Conservation (phyloP, 2,329 filamentous ascomycete genomes). For the Teratosphaeria pseudoeucalypti region DNA sequence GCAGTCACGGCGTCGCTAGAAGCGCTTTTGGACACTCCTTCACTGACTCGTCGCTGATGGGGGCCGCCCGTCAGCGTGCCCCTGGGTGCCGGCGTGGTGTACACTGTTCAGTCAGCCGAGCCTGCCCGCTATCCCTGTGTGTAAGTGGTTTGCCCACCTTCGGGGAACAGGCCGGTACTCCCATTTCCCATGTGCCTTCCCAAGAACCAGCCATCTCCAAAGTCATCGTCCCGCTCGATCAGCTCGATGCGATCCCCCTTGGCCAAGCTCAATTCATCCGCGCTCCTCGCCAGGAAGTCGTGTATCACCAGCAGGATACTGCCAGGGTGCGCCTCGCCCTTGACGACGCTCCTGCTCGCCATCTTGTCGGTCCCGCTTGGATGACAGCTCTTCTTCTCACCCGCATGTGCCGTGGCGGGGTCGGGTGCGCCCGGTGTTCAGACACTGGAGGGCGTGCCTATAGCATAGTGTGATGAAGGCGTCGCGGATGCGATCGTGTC, state of each 20-base stretch:
- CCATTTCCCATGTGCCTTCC: slow-evolving; percentile 63
- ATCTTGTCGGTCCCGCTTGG: slow-evolving; percentile 7
- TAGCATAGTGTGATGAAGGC: background rate
- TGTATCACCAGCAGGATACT: slow-evolving; percentile 58
- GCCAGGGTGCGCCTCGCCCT: slow-evolving; percentile 20
- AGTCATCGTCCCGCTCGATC: slow-evolving; percentile 77
- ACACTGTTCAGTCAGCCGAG: slow-evolving; percentile 22
- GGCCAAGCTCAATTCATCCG: slow-evolving; percentile 79
- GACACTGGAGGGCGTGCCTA: background rate
- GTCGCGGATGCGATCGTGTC: background rate
- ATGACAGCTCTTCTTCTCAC: slow-evolving; percentile 10
- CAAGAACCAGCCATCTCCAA: slow-evolving; percentile 71
- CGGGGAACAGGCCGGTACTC: slow-evolving; percentile 69
- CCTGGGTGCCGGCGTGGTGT: slow-evolving; percentile 29
- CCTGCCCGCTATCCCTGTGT: background rate
- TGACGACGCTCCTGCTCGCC: slow-evolving; percentile 16
- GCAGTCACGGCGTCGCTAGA: slow-evolving; percentile 1
- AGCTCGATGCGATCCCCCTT: slow-evolving; percentile 79
- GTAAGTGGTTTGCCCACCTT: slow-evolving; percentile 45
- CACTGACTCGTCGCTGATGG: slow-evolving; percentile 24
- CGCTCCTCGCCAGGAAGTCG: slow-evolving; percentile 82
- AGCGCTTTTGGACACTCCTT: slow-evolving; percentile 8
- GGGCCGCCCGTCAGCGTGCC: slow-evolving; percentile 19
- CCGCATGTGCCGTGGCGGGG: slow-evolving; percentile 7
- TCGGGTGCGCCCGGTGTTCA: background rate